phyloP scores from a whole-genome alignment of 176 grass and related monocot species.

The sorghum (Sorghum bicolor) region DNA sequence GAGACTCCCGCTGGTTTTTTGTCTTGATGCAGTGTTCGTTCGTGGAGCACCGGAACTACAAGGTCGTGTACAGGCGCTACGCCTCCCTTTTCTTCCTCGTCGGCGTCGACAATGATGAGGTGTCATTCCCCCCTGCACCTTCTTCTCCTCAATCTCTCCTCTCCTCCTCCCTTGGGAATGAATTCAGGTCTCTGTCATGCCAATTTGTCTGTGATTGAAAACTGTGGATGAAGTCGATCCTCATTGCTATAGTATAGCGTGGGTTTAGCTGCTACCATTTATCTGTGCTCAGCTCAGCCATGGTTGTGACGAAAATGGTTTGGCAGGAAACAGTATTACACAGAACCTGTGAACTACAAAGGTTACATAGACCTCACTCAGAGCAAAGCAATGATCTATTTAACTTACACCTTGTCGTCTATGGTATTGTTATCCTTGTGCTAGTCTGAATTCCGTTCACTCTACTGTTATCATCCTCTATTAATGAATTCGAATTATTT shows the following conservation, averaged over 20 bases:
- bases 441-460: background rate
- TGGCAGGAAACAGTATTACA: too few relatives aligned
- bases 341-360: background rate
- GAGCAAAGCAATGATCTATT: background rate
- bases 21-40: slow-evolving; percentile 76
- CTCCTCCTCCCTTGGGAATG: background rate
- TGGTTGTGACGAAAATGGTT: background rate
- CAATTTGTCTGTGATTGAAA: background rate
- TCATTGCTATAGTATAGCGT: background rate
- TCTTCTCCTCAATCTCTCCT: background rate
- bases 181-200: background rate
- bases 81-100: slow-evolving; percentile 98
- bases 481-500: background rate
- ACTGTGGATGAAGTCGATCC: background rate
- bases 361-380: background rate
- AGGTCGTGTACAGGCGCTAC: slow-evolving; percentile 92
- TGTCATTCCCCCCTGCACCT: background rate
- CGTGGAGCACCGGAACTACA: slow-evolving; percentile 98
- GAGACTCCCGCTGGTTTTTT: slow-evolving; percentile 5
- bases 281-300: background rate
- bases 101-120: slow-evolving; percentile 96
- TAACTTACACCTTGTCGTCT: background rate
- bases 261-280: background rate
- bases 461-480: background rate
- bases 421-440: background rate